Conservation (phyloP, 139 green algal genomes). For the Auxenochlorella protothecoides region DNA sequence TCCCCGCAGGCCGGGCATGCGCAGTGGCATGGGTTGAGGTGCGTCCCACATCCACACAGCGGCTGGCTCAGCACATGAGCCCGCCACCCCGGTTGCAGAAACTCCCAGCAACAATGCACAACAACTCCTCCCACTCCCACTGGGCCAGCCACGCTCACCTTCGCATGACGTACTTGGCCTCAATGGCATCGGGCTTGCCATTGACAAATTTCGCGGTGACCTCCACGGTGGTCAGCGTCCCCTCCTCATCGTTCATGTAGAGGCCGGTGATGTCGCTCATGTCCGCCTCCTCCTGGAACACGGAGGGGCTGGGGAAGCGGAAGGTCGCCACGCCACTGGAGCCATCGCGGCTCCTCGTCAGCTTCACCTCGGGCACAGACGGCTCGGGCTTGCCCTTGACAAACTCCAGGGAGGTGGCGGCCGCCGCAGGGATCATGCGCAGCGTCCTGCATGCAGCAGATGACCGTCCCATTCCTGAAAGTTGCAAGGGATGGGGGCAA, state of each 20-base stretch:
- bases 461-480: neutral
- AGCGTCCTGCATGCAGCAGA: neutral
- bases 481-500: no score
- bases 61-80: no score
- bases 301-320: slow-evolving; percentile 75
- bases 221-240: slow-evolving; percentile 77
- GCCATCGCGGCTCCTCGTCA: slow-evolving; percentile 76
- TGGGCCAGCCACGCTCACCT: slow-evolving; percentile 22
- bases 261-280: slow-evolving; percentile 90
- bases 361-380: slow-evolving; percentile 81
- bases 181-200: slow-evolving; percentile 73
- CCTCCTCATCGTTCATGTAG: slow-evolving; percentile 94
- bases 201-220: slow-evolving; percentile 94
- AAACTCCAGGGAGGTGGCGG: slow-evolving; percentile 70
- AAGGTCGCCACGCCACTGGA: slow-evolving; percentile 76
- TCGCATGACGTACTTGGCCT: slow-evolving; percentile 48
- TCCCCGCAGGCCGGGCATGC: no score
- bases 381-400: slow-evolving; percentile 82
- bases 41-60: no score
- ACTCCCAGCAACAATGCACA: no score
- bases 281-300: slow-evolving; percentile 73
- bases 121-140: neutral
- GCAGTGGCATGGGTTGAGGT: no score
- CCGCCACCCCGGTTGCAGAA: no score
- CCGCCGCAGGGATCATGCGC: slow-evolving; percentile 3